A percentile compares a stretch with the other conserved stretches of the same genome.
Evolutionary conservation across 2,329 filamentous ascomycete genomes (phyloP).

Genomic region (Paramyrothecium sp.): DNA sequence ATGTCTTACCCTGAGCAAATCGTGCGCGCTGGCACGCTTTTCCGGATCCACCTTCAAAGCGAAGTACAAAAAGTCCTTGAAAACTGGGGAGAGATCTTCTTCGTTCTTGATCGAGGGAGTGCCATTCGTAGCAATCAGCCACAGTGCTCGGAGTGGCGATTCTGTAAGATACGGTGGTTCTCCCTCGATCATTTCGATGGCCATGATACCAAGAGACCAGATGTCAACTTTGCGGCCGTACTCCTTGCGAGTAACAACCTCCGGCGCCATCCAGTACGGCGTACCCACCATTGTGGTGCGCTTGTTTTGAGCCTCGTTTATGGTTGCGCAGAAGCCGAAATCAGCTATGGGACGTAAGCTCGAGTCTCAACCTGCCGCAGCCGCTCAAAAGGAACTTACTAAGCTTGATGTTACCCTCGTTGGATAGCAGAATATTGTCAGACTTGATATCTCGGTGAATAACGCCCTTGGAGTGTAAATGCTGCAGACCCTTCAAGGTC

Average conservation of each 20-base stretch:
- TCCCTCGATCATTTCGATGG: constrained; percentile 99
- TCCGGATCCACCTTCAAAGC: constrained; percentile 96
- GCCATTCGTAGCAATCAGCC: constrained; percentile 94
- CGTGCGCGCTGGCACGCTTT: constrained; percentile 92
- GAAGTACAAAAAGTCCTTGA: constrained; percentile 89
- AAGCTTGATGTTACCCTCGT: constrained; percentile 95
- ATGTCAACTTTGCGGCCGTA: constrained; percentile 99
- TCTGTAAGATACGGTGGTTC: constrained; percentile 97
- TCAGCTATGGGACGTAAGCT: constrained; percentile 64
- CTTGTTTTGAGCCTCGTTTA: constrained; percentile 96
- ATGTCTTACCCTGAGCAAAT: constrained; percentile 78
- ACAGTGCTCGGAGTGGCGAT: constrained; percentile 86
- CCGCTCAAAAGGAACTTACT: constrained; percentile 57
- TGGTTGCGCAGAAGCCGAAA: constrained; percentile 98
- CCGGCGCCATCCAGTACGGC: constrained; percentile 99
- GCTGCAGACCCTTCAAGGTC: constrained; percentile 87
- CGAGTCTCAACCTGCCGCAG: not conserved
- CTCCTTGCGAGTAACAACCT: constrained; percentile 95
- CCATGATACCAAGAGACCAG: constrained; percentile 98
- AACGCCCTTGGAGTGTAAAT: constrained; percentile 94
- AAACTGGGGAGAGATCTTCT: constrained; percentile 74
- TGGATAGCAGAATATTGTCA: constrained; percentile 91
- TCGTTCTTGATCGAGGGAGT: constrained; percentile 95
- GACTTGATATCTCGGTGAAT: constrained; percentile 99
- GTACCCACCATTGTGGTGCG: constrained; percentile 99